Percentiles rank a stretch among this genome's conserved stretches.
These are phyloP conservation scores for Diatrype stigma DNA, from an alignment of 2,329 filamentous ascomycete genomes.

Conservation along the genomic window DNA sequence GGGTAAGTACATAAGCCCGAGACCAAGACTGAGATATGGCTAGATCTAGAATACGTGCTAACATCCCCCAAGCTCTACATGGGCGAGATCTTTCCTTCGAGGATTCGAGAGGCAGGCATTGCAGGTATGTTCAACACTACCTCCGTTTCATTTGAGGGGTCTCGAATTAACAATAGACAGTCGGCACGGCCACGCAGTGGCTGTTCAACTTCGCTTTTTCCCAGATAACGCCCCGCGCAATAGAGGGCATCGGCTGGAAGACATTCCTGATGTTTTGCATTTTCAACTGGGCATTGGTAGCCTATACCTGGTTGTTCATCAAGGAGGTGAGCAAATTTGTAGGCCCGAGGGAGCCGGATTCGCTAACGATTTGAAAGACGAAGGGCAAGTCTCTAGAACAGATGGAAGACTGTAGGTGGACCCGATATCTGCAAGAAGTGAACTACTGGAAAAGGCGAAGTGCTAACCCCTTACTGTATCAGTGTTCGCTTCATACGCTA, in stretches of 20 bases:
- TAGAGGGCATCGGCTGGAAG: constrained; percentile 41
- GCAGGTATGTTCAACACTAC: constrained; percentile 22
- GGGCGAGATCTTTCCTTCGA: constrained; percentile 45
- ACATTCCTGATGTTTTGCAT: constrained; percentile 48
- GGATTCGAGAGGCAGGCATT: constrained; percentile 46
- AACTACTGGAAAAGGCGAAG: background rate
- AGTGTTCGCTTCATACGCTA: constrained; percentile 3
- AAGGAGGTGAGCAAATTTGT: constrained; percentile 25
- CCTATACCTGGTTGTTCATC: constrained; percentile 39
- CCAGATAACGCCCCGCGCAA: constrained; percentile 44
- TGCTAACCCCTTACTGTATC: no score
- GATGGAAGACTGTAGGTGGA: constrained; percentile 27
- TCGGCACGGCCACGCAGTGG: constrained; percentile 47
- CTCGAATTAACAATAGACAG: constrained; percentile 4
- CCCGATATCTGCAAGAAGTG: background rate
- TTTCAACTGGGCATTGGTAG: constrained; percentile 41
- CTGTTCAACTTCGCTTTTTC: constrained; percentile 48
- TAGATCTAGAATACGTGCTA: background rate
- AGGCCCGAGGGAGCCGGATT: background rate
- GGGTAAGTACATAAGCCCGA: constrained; percentile 29
- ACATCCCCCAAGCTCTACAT: constrained; percentile 35
- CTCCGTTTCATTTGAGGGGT: background rate
- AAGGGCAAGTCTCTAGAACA: constrained; percentile 40
- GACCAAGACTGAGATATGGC: background rate
- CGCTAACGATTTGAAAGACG: constrained; percentile 19